Evolutionary conservation across 2,329 filamentous ascomycete genomes (phyloP), one percentile per base, ranked within the genome.

Genomic region (Orbilia brochopaga): DNA sequence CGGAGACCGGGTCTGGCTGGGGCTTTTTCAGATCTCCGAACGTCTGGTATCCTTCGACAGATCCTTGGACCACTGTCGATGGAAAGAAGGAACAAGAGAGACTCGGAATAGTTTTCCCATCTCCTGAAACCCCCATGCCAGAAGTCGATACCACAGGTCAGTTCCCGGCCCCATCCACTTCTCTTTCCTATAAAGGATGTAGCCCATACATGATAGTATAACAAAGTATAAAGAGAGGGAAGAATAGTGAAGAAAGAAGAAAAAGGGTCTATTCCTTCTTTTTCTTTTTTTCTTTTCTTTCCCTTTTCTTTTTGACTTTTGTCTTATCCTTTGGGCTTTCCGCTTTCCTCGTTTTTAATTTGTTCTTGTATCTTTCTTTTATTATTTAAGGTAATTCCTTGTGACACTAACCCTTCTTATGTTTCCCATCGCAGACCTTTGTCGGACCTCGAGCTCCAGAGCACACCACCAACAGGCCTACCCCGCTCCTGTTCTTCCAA

Each of bases 401-500:
- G 21, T 62, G 30, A 62, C 19, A 60, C 66, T 70, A 70, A 70
- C 59, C 30, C 56, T 30, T 37, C 32, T 42, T 52, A 61, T 69
- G 58, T 40, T 58, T 59, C 40, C 48, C 32, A 40, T 51, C 21
- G 11, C 40, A 70, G 66, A 70, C 50, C 59, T 58, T n/a, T 57
- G 58, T 48, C 57, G 44, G 24, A 53, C 23, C 27, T 48, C 59
- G 1, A 62, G 37, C 27, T 63, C 66, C 59, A 58, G 62, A 51
- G 5, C 62, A 53, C 59, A 63, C 51, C 59, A 62, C 44, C 65
- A 37, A 37, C 37, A 64, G 55, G 30, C 66, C 42, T 70, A 70
- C 66, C 66, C 66, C 54, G 66, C 59, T 27, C 66, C 66, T 64
- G 66, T 70, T 64, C 66, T 70, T 44, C 66, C 66, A 48, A 70